Evolutionary conservation across 768 basidiomycete species (phyloP).

Genomic region (Chlorophyllum brunneum): DNA sequence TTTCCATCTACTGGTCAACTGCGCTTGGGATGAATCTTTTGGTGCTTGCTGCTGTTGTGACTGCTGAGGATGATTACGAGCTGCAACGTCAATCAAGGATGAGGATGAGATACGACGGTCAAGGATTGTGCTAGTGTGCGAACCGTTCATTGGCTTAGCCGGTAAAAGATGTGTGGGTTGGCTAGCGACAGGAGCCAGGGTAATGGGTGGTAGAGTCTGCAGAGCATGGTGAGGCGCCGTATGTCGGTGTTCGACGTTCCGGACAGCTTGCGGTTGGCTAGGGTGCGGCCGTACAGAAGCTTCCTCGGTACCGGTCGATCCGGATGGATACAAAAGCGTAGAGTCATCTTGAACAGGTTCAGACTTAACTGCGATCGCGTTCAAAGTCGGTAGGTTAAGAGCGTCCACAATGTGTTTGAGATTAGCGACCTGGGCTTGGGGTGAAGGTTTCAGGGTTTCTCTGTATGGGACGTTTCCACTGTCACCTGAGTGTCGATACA

Average conservation of each 20-base stretch:
- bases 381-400: neutral
- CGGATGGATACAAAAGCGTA: neutral
- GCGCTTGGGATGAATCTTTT: neutral
- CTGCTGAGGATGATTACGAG: neutral
- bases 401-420: slow-evolving; percentile 5
- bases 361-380: neutral
- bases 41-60: neutral
- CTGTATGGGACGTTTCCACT: slow-evolving; percentile 8
- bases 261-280: neutral
- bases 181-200: neutral
- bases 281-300: neutral
- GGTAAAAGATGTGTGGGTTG: neutral
- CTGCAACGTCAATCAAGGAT: neutral
- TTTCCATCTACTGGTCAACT: neutral
- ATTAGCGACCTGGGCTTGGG: slow-evolving; percentile 11
- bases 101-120: neutral
- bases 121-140: neutral
- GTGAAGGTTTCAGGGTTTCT: neutral
- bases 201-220: neutral
- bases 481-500: slow-evolving; percentile 4
- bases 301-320: neutral
- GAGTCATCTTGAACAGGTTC: slow-evolving; percentile 5
- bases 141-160: neutral
- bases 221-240: neutral
- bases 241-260: neutral